phyloP scores from a whole-genome alignment of 1,139 yeast genomes.

The Hanseniaspora gamundiae region DNA sequence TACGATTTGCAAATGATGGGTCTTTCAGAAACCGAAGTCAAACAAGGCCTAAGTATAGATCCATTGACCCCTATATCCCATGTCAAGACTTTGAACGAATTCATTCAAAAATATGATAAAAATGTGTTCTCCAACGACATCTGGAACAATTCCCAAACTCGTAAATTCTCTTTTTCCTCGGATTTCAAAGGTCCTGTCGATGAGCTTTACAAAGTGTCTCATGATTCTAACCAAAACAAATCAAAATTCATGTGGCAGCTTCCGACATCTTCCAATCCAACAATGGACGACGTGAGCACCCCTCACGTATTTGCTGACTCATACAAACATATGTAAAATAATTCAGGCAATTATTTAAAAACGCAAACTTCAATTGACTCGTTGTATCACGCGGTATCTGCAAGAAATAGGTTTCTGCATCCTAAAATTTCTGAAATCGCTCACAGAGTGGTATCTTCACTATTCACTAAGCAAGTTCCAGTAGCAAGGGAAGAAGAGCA shows the following conservation, averaged over 20 bases:
- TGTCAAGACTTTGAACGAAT: constrained; percentile 30
- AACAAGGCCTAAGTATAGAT: constrained; percentile 17
- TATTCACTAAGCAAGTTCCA: not conserved
- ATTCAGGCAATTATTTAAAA: not conserved
- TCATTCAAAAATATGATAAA: constrained; percentile 54
- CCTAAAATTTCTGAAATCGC: not conserved
- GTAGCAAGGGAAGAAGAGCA: too few relatives aligned
- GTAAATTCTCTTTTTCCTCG: constrained; percentile 1
- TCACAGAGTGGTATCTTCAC: not conserved
- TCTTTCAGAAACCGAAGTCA: constrained; percentile 75
- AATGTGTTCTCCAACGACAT: constrained; percentile 29
- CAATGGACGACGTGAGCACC: not conserved
- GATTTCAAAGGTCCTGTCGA: not conserved
- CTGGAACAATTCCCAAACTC: constrained; percentile 1
- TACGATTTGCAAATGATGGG: constrained; percentile 98
- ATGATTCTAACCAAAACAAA: not conserved
- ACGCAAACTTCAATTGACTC: not conserved
- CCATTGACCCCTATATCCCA: constrained; percentile 10
- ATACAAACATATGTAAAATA: not conserved
- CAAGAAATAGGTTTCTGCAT: not conserved
- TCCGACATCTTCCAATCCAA: not conserved
- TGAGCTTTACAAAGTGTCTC: not conserved
- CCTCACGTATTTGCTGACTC: constrained; percentile 1
- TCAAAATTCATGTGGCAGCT: not conserved
- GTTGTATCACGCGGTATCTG: not conserved